phyloP scores from a whole-genome alignment of 768 basidiomycete genomes.

The Antrodiella citrinella region DNA sequence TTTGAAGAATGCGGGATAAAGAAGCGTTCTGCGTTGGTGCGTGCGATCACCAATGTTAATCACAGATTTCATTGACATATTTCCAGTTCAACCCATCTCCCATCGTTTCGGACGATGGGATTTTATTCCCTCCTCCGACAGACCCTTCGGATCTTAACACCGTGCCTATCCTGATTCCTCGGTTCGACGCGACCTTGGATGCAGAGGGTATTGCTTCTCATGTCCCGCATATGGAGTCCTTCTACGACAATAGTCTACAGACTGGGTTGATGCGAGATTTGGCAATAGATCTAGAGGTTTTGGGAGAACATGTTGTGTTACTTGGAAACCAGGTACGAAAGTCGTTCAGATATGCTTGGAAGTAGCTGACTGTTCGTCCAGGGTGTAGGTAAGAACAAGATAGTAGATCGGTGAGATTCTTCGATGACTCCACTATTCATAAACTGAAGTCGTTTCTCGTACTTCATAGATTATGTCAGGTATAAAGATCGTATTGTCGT shows the following conservation, averaged over 20 bases:
- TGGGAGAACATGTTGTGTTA: conserved; percentile 57
- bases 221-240: conserved; percentile 63
- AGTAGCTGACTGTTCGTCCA: conserved; percentile 11
- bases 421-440: too few relatives aligned
- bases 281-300: conserved; percentile 51
- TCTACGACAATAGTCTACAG: conserved; percentile 64
- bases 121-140: conserved; percentile 41
- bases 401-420: conserved; percentile 57
- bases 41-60: conserved; percentile 9
- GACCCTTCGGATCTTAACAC: conserved; percentile 25
- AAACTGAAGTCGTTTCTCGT: conserved; percentile 11
- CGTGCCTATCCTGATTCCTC: conserved; percentile 32
- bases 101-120: conserved; percentile 25
- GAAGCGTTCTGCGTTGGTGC: conserved; percentile 34
- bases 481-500: conserved; percentile 22
- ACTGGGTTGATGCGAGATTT: conserved; percentile 60
- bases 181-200: conserved; percentile 43
- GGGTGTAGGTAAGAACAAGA: conserved; percentile 69
- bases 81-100: conserved; percentile 43
- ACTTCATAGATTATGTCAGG: conserved; percentile 43
- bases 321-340: conserved; percentile 58
- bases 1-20: conserved; percentile 42
- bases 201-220: conserved; percentile 46
- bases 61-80: background rate
- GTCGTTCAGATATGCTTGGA: background rate